These are phyloP conservation scores for Saturnispora mendoncae DNA, from an alignment of 805 yeast species.

Conservation along the genomic window DNA sequence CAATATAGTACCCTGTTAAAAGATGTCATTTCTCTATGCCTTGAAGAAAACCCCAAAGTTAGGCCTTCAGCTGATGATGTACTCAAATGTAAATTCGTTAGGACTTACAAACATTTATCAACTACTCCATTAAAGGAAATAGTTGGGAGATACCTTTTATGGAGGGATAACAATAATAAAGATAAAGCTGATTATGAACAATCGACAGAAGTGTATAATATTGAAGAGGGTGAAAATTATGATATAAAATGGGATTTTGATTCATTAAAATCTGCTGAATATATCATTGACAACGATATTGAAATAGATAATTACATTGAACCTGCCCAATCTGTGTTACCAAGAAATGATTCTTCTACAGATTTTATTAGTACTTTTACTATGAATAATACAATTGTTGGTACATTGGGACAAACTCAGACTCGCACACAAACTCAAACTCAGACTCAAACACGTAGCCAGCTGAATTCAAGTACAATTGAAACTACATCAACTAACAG, in stretches of 20 bases:
- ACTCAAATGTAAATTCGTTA: constrained; percentile 63
- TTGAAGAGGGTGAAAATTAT: constrained; percentile 24
- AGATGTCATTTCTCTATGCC: constrained; percentile 82
- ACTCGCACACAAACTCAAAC: constrained; percentile 15
- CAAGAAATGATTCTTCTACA: constrained; percentile 9
- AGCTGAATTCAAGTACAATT: neutral
- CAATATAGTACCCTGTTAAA: constrained; percentile 68
- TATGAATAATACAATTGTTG: constrained; percentile 17
- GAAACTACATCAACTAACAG: constrained; percentile 2
- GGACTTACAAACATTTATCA: constrained; percentile 49
- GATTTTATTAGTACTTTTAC: constrained; percentile 15
- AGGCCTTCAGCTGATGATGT: constrained; percentile 84
- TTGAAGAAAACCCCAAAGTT: constrained; percentile 89
- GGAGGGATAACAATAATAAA: constrained; percentile 62
- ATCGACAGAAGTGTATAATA: constrained; percentile 15
- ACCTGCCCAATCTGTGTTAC: neutral
- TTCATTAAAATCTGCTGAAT: constrained; percentile 64
- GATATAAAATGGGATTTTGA: constrained; percentile 86
- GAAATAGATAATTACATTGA: constrained; percentile 14
- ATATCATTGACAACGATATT: constrained; percentile 63
- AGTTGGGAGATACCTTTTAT: constrained; percentile 59
- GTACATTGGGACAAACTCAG: constrained; percentile 11
- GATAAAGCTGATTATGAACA: constrained; percentile 39
- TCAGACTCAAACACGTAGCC: constrained; percentile 9
- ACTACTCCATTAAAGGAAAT: constrained; percentile 62